phyloP scores from a whole-genome alignment of 1,284 basidiomycete genomes.

The Vanrija humicola region DNA sequence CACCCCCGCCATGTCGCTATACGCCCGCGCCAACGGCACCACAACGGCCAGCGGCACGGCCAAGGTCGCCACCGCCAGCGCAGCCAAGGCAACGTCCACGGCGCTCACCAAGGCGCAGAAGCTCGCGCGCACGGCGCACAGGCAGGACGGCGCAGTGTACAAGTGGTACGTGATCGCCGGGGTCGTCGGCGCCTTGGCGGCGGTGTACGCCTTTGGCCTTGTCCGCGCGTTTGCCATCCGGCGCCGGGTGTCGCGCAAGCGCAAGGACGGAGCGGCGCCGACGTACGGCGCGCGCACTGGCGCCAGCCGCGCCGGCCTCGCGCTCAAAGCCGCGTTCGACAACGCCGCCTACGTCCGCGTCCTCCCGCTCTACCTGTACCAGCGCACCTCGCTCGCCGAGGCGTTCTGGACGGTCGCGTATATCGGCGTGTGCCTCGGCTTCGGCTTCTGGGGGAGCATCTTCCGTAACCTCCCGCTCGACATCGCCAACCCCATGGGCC shows the following conservation, averaged over 20 bases:
- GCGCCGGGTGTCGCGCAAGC: constrained; percentile 1
- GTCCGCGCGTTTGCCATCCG: constrained; percentile 4
- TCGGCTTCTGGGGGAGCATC: constrained; percentile 8
- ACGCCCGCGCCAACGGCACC: no score
- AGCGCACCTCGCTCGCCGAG: background rate
- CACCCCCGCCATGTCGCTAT: no score
- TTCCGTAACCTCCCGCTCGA: constrained; percentile 4
- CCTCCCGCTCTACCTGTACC: constrained; percentile 2
- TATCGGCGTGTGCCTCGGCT: constrained; percentile 6
- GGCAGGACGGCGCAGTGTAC: no score
- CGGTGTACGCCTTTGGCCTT: constrained; percentile 2
- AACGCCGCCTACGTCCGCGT: constrained; percentile 2
- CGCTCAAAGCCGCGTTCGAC: no score
- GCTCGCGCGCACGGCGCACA: no score
- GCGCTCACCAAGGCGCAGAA: no score
- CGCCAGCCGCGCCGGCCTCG: background rate
- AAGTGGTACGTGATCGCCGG: constrained; percentile 12
- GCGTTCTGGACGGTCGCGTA: constrained; percentile 1
- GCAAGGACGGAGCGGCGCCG: background rate
- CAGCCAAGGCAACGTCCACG: no score
- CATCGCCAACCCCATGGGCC: constrained; percentile 7
- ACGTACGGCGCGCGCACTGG: background rate
- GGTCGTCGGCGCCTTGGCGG: constrained; percentile 3
- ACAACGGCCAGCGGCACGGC: no score
- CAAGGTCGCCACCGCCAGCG: no score